Evolutionary conservation across 257 asterid species (phyloP).

Genomic region (Salvia rosmarinus): DNA sequence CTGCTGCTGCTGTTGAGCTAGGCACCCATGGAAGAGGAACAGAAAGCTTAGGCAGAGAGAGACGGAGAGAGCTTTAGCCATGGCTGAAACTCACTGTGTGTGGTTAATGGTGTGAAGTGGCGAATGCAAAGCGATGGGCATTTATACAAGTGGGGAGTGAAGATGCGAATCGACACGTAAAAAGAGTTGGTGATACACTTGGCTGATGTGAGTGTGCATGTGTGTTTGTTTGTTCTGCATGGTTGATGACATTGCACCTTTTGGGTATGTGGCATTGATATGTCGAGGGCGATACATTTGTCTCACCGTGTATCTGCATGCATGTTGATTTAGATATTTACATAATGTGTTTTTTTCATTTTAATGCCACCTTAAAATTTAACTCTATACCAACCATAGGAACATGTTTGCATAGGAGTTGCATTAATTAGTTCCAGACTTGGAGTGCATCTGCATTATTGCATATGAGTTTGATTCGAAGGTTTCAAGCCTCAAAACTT

Average conservation of each 20-base stretch:
- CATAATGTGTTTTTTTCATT: no score
- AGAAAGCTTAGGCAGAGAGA: constrained; percentile 30
- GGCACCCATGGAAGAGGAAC: constrained; percentile 34
- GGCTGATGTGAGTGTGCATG: constrained; percentile 40
- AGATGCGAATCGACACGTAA: constrained; percentile 36
- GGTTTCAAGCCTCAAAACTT: no score
- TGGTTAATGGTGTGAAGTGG: constrained; percentile 39
- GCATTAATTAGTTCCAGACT: no score
- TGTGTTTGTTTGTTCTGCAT: constrained; percentile 33
- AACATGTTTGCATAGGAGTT: no score
- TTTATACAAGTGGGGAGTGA: constrained; percentile 35
- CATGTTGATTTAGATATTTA: neutral
- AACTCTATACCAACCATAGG: no score
- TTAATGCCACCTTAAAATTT: no score
- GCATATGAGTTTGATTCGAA: no score
- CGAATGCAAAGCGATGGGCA: constrained; percentile 30
- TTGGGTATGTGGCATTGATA: neutral
- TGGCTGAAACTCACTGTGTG: neutral
- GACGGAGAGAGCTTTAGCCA: constrained; percentile 31
- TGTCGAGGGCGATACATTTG: neutral
- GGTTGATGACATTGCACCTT: neutral
- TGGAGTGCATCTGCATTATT: no score
- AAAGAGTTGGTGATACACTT: constrained; percentile 34
- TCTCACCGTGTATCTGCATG: neutral
- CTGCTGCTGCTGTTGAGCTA: constrained; percentile 44